Evolutionary conservation across 495 filamentous ascomycete species (phyloP), one percentile per base, ranked within the genome.

Genomic region (Stereocaulon alpinum): DNA sequence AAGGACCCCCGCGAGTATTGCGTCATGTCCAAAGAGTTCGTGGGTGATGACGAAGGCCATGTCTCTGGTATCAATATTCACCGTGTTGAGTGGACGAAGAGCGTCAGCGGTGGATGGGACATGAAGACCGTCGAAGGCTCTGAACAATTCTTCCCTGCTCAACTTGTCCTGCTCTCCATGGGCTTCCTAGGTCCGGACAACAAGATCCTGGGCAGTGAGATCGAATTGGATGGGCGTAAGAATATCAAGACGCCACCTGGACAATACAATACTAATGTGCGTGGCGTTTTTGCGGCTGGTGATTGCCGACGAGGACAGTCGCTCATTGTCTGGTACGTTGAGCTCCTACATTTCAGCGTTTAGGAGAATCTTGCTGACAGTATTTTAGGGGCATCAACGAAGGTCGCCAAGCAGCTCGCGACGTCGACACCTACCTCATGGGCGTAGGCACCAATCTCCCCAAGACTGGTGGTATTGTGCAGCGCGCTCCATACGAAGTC

Each of bases 1-100:
- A 91, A 91, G 70, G 93, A 99, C 68, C 93, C 93, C 44, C 89
- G 93, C 63, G 93, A 99, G 76, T 99, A 86, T 79, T 96, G 93
- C 77, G 89, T 99, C 72, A 96, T 97, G 91, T 94, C 89, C 20
- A 91, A 93, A 75, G 92, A 96, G 64, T 99, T 99, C 64, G 90
- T 96, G 27, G 88, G 91, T 59, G 93, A 97, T 64, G 94, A 90
- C 45, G 81, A 72, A 43, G 92, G 91, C 62, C 84, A 85, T 59
- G 91, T 99, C 64, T 91, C 88, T 77, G 93, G 93, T 63, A 97
- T 98, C 80, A 97, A 97, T 75, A 96, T 91, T 29, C 81, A 96
- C 52, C 89, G 92, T 40, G 94, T 98, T 37, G 93, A 97, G 72
- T 98, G 93, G 93, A 91, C 91, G 58, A 91, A 91, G 80, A 86